Evolutionary conservation across 2,329 filamentous ascomycete species (phyloP), one percentile per base, ranked within the genome.

Genomic region (Hymenotorrendiella dingleyae): DNA sequence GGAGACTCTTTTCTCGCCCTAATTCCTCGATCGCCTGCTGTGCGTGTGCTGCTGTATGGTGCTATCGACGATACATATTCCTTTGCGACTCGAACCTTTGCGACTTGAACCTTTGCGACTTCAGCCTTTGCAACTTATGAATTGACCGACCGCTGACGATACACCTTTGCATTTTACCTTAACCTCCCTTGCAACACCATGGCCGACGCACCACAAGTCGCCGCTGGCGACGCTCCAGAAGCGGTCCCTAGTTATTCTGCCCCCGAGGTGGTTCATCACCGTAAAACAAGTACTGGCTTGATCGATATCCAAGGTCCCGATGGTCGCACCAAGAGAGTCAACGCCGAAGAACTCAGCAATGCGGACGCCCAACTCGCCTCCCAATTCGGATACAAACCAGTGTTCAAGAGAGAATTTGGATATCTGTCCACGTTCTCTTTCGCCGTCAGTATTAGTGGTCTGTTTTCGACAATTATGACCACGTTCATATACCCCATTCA

Each of bases 371-470:
- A 54, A 37, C 47, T 62, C 12, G 56, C 58, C n/a, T 50, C 53
- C 14, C 44, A 59, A 26, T 60, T 60, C 45, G 57, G 58, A 23
- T 60, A 61, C 39, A 57, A 56, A 21, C 53, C 72, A 59, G 74
- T 78, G 41, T 76, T 78, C 63, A 74, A 75, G 59, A 70, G 76
- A 49, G 73, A 79, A 53, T 80, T 80, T 50, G 69, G 69, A 43
- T 76, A 74, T 42, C 62, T 74, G 11, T 76, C 75, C 49, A 74
- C 73, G 48, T 76, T 80, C 60, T 78, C 74, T 40, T 80, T 79
- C 54, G 76, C 76, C 38, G 71, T 79, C 54, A 71, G 67, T 53
- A 74, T 79, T 52, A 70, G 66, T 36, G 74, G 74, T 32, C 65
- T 78, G 16, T 78, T 75, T 54, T 67, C 73, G 21, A 76, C 73